A percentile compares a stretch with the other conserved stretches of the same genome.
These are phyloP conservation scores for Porodaedalea pini DNA, from an alignment of 1,284 basidiomycete species.

Conservation along the genomic window DNA sequence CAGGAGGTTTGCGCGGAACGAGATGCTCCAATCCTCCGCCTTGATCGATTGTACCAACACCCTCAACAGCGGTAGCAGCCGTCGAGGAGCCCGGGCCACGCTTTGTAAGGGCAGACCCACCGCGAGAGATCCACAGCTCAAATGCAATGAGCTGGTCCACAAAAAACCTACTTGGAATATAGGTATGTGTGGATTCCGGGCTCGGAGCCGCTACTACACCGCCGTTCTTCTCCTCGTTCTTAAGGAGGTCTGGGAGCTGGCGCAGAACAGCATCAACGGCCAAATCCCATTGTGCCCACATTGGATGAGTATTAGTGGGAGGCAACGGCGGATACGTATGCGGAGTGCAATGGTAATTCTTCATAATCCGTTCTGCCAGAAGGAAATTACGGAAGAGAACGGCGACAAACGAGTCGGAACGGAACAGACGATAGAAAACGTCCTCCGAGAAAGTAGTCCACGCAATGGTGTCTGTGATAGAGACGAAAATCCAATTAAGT, in stretches of 20 bases:
- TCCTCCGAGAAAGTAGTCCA: constrained; percentile 97
- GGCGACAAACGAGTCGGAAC: constrained; percentile 94
- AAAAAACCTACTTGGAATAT: constrained; percentile 92
- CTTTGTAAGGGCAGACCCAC: constrained; percentile 76
- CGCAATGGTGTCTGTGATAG: constrained; percentile 98
- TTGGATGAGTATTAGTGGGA: constrained; percentile 89
- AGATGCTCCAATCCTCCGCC: constrained; percentile 49
- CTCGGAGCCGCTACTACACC: constrained; percentile 35
- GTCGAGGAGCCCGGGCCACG: constrained; percentile 66
- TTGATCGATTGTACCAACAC: constrained; percentile 20
- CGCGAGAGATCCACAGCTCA: constrained; percentile 95
- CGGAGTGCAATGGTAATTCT: constrained; percentile 96
- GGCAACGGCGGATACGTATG: constrained; percentile 91
- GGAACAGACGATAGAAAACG: constrained; percentile 90
- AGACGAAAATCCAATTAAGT: constrained; percentile 99
- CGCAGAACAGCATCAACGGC: constrained; percentile 95
- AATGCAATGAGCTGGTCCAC: constrained; percentile 96
- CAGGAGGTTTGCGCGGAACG: constrained; percentile 85
- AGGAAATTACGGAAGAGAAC: constrained; percentile 97
- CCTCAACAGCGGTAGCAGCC: constrained; percentile 12
- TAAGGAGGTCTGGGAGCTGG: constrained; percentile 88
- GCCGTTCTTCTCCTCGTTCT: constrained; percentile 43
- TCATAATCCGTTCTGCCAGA: constrained; percentile 97
- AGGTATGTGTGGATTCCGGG: constrained; percentile 54
- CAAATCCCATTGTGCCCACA: constrained; percentile 98